Evolutionary conservation across 495 filamentous ascomycete genomes (phyloP).

Genomic region (Penicillium fimorum): DNA sequence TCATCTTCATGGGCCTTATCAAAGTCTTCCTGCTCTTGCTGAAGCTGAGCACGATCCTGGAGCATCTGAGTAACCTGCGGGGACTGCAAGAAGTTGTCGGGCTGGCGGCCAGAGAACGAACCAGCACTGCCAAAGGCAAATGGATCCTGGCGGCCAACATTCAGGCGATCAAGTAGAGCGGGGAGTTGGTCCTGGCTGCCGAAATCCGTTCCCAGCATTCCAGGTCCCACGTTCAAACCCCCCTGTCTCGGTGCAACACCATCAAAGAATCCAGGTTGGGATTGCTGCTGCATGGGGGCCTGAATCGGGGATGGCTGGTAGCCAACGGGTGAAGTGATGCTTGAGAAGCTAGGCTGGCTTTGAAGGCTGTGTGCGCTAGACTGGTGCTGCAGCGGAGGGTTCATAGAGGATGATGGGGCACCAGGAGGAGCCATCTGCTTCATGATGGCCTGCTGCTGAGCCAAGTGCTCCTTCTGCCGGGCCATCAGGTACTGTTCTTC

Average conservation of each 20-base stretch:
- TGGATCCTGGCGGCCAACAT: constrained; percentile 52
- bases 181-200: constrained; percentile 62
- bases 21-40: constrained; percentile 63
- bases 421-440: constrained; percentile 71
- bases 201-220: constrained; percentile 50
- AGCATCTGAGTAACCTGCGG: constrained; percentile 61
- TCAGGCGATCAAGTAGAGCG: constrained; percentile 58
- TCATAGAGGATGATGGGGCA: constrained; percentile 47
- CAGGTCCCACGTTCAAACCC: constrained; percentile 44
- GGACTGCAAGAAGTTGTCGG: constrained; percentile 51
- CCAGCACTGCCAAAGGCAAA: constrained; percentile 50
- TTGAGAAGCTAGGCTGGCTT: constrained; percentile 91
- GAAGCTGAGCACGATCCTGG: constrained; percentile 59
- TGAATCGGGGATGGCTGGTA: constrained; percentile 74
- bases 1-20: constrained; percentile 48
- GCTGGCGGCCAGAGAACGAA: constrained; percentile 54
- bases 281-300: constrained; percentile 56
- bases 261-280: constrained; percentile 69
- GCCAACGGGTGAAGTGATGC: constrained; percentile 80
- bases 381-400: constrained; percentile 77
- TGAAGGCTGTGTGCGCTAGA: constrained; percentile 92
- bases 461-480: constrained; percentile 88
- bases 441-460: constrained; percentile 77
- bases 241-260: constrained; percentile 41
- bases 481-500: constrained; percentile 97